phyloP scores from a whole-genome alignment of 2,329 filamentous ascomycete genomes.

The Juglanconis juglandina region DNA sequence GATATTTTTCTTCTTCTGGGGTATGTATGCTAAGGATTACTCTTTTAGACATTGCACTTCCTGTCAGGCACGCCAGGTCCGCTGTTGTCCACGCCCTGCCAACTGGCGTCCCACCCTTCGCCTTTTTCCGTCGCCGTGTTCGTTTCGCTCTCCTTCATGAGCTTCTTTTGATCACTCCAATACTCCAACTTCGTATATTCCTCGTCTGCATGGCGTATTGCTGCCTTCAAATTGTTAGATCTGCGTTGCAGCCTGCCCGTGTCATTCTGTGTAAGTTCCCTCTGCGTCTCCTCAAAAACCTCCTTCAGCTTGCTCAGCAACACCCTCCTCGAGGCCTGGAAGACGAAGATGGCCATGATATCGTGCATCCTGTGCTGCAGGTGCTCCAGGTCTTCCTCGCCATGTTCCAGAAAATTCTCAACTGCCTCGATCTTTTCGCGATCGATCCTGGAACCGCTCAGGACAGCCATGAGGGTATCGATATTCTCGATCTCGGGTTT shows the following conservation, averaged over 20 bases:
- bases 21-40: conserved; percentile 20
- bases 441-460: conserved; percentile 73
- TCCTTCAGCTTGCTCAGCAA: conserved; percentile 68
- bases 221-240: conserved; percentile 67
- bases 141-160: conserved; percentile 54
- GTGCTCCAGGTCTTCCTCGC: conserved; percentile 70
- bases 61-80: conserved; percentile 40
- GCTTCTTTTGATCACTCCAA: conserved; percentile 78
- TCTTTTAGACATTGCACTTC: conserved; percentile 13
- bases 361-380: conserved; percentile 75
- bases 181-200: conserved; percentile 80
- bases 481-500: conserved; percentile 60
- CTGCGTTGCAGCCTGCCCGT: conserved; percentile 34
- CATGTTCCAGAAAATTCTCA: conserved; percentile 75
- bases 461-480: conserved; percentile 62
- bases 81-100: conserved; percentile 53
- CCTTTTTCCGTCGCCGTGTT: conserved; percentile 40
- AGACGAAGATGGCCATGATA: conserved; percentile 83
- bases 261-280: conserved; percentile 45
- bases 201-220: conserved; percentile 72
- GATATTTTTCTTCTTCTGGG: background rate
- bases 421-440: conserved; percentile 86
- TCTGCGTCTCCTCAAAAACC: conserved; percentile 54
- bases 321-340: conserved; percentile 79
- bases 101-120: conserved; percentile 43